Evolutionary conservation across 352 stramenopile species (phyloP).

Genomic region (Pythium aquatile): DNA sequence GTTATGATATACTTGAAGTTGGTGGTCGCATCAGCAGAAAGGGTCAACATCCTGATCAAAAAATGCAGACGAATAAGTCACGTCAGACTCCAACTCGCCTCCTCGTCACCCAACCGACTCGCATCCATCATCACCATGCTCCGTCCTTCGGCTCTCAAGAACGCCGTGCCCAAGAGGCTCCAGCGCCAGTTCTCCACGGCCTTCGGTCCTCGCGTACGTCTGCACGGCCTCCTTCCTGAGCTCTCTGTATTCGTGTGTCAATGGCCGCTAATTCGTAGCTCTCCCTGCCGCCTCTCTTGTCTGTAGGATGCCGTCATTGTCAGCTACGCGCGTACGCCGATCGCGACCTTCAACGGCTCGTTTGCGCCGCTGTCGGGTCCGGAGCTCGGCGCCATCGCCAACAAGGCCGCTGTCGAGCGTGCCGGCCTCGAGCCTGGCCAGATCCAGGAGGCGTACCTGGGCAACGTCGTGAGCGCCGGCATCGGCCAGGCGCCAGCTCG

Average conservation of each 20-base stretch:
- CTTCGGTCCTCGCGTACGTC: constrained; percentile 37
- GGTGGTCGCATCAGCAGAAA: no score
- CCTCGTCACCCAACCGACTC: no score
- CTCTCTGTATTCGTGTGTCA: background rate
- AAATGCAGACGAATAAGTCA: no score
- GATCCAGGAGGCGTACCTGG: constrained; percentile 97
- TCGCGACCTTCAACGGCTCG: constrained; percentile 93
- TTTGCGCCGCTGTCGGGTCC: constrained; percentile 88
- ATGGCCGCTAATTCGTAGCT: background rate
- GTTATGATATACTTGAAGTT: no score
- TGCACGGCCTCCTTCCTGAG: background rate
- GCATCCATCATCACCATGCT: background rate
- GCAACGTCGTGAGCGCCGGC: constrained; percentile 96
- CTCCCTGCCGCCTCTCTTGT: background rate
- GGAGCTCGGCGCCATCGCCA: constrained; percentile 93
- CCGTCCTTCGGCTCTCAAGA: constrained; percentile 26
- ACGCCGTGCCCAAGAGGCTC: constrained; percentile 29
- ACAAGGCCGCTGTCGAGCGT: constrained; percentile 78
- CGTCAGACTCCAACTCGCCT: no score
- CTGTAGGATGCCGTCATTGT: constrained; percentile 93
- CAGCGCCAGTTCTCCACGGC: constrained; percentile 45
- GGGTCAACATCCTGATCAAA: no score
- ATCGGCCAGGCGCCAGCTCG: constrained; percentile 96
- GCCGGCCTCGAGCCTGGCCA: constrained; percentile 60
- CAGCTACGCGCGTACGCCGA: constrained; percentile 94